Evolutionary conservation across 2,329 filamentous ascomycete species (phyloP).

Genomic region (Metarhizium guizhouense): DNA sequence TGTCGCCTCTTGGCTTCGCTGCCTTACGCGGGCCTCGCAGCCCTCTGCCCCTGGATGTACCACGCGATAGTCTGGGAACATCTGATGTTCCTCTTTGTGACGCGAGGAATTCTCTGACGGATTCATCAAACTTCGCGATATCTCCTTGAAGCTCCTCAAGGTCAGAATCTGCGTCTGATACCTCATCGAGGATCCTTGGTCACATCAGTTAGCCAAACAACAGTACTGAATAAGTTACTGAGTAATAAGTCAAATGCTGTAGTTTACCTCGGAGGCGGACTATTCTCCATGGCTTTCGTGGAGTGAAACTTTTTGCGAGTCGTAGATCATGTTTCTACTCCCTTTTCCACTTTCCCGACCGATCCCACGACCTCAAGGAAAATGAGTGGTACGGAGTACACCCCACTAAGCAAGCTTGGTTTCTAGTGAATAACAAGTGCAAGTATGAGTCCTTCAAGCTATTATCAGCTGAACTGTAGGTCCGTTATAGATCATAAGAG

Average conservation of each 20-base stretch:
- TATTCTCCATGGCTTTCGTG: neutral
- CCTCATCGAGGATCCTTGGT: constrained; percentile 14
- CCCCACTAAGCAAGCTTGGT: too few relatives aligned
- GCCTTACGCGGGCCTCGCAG: constrained; percentile 45
- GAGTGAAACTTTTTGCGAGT: neutral
- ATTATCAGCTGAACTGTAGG: neutral
- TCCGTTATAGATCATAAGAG: neutral
- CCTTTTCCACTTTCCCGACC: neutral
- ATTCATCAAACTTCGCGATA: constrained; percentile 33
- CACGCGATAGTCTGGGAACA: constrained; percentile 10
- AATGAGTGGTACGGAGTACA: too few relatives aligned
- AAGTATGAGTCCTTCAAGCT: neutral
- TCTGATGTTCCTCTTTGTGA: constrained; percentile 23
- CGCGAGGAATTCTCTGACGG: constrained; percentile 31
- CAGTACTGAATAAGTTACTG: neutral
- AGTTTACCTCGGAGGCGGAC: neutral
- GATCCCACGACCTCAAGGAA: too few relatives aligned
- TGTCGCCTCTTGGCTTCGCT: constrained; percentile 61
- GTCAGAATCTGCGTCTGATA: constrained; percentile 35
- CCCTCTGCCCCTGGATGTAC: constrained; percentile 18
- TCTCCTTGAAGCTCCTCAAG: constrained; percentile 34
- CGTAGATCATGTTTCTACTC: neutral
- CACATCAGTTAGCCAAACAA: neutral
- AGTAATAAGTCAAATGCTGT: neutral
- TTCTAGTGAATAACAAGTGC: too few relatives aligned